Conservation (phyloP, 2,329 filamentous ascomycete genomes). For the Emmonsiellopsis sp. region DNA sequence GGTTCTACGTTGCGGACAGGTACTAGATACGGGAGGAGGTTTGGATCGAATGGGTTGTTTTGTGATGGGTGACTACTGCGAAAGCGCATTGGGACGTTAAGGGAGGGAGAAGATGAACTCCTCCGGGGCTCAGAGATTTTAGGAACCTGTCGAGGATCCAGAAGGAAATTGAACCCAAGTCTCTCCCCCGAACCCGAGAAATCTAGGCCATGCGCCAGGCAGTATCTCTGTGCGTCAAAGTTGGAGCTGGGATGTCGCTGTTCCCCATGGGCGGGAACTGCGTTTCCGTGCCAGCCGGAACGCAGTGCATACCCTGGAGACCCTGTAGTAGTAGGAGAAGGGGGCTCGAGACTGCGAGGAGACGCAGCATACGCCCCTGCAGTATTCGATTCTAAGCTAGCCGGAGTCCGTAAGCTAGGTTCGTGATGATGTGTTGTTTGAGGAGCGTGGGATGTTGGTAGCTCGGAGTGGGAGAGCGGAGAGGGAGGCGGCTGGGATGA, state of each 20-base stretch:
- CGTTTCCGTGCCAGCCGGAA: conserved; percentile 3
- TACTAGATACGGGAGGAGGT: conserved; percentile 14
- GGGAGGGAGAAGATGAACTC: conserved; percentile 16
- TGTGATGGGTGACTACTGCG: conserved; percentile 11
- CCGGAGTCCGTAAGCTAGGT: conserved; percentile 5
- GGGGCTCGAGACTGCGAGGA: conserved; percentile 33
- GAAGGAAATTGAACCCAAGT: conserved; percentile 63
- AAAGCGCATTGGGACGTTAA: conserved; percentile 16
- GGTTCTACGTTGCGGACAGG: conserved; percentile 54
- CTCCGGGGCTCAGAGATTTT: conserved; percentile 41
- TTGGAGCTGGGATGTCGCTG: conserved; percentile 26
- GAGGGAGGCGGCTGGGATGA: conserved; percentile 4
- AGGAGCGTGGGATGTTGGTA: conserved; percentile 3
- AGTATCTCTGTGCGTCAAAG: conserved; percentile 36
- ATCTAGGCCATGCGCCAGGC: conserved; percentile 47
- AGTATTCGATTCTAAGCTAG: conserved; percentile 6
- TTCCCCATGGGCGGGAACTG: conserved; percentile 6
- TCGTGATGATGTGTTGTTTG: background rate
- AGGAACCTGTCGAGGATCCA: conserved; percentile 51
- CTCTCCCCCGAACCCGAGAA: conserved; percentile 52
- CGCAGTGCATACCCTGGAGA: conserved; percentile 1
- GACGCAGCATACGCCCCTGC: conserved; percentile 12
- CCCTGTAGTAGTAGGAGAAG: conserved; percentile 25
- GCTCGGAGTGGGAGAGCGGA: conserved; percentile 8
- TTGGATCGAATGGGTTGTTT: conserved; percentile 4